Evolutionary conservation across 352 stramenopile species (phyloP), one percentile per base, ranked within the genome.

Genomic region (Pythium oligandrum): DNA sequence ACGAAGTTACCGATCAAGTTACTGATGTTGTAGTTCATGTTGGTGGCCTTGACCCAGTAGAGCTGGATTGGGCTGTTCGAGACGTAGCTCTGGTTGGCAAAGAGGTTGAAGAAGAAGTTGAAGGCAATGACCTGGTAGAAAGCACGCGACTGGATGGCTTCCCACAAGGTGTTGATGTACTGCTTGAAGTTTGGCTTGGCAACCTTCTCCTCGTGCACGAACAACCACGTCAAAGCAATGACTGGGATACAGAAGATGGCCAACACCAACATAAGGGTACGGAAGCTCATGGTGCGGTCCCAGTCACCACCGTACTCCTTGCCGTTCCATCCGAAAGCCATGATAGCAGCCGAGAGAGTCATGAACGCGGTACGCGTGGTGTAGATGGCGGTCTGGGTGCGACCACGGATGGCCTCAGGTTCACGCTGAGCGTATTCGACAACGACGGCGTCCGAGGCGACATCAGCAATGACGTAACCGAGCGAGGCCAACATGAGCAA

Each of bases 391-490:
- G 69, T 70, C 59, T 82, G 71, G 4, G 59, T 68, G 35, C 63
- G 70, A 6, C 73, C 73, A 8, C 73, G 73, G 9, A 67, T 67
- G 3, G 56, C 63, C 2, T 74, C n/a, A 0, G 70, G 72, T 46
- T 88, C 72, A 48, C 68, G 72, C 56, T 82, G 60, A 26, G 69
- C 63, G 12, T 73, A 44, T 11, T 82, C 69, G 6, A 70, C 60
- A 4, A 73, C 56, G 9, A 66, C 56, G 6, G 71, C 79, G 66
- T 95, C 84, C 37, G 77, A 70, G 17, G 73, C 75, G 2, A 93
- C 80, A 55, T 93, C 83, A 4, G 83, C 72, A 46, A 91, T 75
- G 11, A 93, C 64, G 58, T 93, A 93, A 34, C 83, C 83, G 39
- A 84, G 48, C 1, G 80, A 76, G 0, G 83, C 75, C 30, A 91